Conservation (phyloP, 352 stramenopile species). For the Globisporangium apiculatum region DNA sequence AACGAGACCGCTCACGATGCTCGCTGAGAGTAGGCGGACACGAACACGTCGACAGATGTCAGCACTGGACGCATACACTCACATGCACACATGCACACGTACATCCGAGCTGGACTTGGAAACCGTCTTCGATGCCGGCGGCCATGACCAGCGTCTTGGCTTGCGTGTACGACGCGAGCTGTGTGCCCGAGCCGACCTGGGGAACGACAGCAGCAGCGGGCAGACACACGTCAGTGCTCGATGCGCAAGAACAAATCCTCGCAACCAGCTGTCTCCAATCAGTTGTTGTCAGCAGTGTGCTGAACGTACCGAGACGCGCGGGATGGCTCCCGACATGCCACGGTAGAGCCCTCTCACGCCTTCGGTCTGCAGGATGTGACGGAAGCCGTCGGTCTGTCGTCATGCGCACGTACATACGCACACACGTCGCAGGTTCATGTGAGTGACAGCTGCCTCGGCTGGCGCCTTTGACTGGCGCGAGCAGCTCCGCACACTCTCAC, state of each 20-base stretch:
- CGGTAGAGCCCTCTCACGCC: slow-evolving; percentile 69
- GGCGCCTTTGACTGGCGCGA: no score
- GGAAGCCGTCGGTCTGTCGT: slow-evolving; percentile 67
- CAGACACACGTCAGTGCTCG: neutral
- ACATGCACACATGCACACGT: slow-evolving; percentile 15
- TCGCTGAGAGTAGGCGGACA: slow-evolving; percentile 31
- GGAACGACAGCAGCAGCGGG: neutral
- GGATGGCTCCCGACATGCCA: slow-evolving; percentile 63
- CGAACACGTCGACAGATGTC: neutral
- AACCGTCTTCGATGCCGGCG: slow-evolving; percentile 60
- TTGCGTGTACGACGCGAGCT: slow-evolving; percentile 80
- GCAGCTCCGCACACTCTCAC: no score
- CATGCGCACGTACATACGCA: neutral
- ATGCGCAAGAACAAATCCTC: no score
- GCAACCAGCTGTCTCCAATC: no score
- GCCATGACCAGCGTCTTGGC: slow-evolving; percentile 78
- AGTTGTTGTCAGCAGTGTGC: no score
- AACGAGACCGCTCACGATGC: slow-evolving; percentile 67
- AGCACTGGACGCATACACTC: neutral
- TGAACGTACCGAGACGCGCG: slow-evolving; percentile 59
- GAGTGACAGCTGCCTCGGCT: no score
- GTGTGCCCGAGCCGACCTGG: slow-evolving; percentile 78
- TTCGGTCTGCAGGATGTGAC: slow-evolving; percentile 64
- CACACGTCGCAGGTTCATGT: no score
- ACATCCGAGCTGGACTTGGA: slow-evolving; percentile 77